Base-by-base conservation (phyloP, 306 rosid genomes). In the Hippophae rhamnoides region DNA sequence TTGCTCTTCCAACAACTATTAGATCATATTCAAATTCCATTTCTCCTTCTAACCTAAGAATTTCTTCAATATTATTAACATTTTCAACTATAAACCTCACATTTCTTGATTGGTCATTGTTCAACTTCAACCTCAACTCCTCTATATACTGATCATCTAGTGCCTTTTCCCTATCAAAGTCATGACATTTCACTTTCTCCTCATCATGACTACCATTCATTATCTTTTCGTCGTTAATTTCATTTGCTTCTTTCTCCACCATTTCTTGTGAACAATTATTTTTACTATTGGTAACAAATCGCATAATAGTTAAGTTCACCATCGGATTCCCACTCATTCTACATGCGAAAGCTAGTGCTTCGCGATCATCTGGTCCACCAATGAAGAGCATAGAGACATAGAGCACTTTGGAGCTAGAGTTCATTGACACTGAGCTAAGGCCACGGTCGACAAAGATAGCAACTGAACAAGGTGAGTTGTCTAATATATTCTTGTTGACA, bases 81-180 rank as follows among this genome's bases (percentile, higher is more conserved):
- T 18, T 18, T 18, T 18, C 23, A 18, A 18, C 23, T 18, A 18
- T 18, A 18, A 18, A 18, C 23, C 23, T 18, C 23, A 18, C 23
- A 18, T 18, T 18, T 18, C 23, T 18, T 18, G 23, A 18, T 18
- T 18, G 23, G 23, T 18, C 23, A 18, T 18, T 18, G 23, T 47
- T 71, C 2, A 69, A 63, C 6, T 58, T 76, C 6, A 50, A 13
- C 43, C 69, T 60, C 48, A 86, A 83, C 41, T 59, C 68, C 41
- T 43, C 67, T 1, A 86, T 10, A n/a, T 47, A 78, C 10, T 72
- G 72, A 2, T 86, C 68, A 51, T 86, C 87, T 6, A 80, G 27
- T 12, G 48, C 59, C 13, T 57, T 69, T 41, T 86, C 71, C 40
- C 44, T 70, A 53, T 69, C 77, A 1, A 11, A 9, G 48, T 45